These are phyloP conservation scores for Diplogelasinospora grovesii DNA, from an alignment of 495 filamentous ascomycete genomes.

Conservation along the genomic window DNA sequence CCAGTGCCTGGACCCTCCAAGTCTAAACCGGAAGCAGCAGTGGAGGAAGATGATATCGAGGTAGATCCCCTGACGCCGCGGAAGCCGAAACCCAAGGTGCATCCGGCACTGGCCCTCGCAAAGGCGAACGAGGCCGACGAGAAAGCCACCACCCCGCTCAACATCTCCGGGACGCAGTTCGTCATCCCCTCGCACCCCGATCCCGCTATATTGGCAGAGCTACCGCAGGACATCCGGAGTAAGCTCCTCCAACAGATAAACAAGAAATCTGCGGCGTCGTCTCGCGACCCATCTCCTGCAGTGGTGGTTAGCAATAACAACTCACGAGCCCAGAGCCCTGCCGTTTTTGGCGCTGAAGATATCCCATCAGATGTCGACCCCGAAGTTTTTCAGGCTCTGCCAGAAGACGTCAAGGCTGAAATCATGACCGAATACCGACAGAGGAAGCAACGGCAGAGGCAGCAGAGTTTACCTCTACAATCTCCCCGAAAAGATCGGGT, in stretches of 20 bases:
- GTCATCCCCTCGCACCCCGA: constrained; percentile 77
- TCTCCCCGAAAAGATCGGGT: constrained; percentile 51
- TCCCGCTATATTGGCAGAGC: constrained; percentile 64
- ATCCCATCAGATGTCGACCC: constrained; percentile 57
- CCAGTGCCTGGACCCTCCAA: too few relatives aligned
- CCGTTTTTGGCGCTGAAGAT: constrained; percentile 18
- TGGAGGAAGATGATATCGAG: constrained; percentile 41
- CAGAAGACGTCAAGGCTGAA: constrained; percentile 76
- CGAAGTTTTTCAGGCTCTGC: constrained; percentile 68
- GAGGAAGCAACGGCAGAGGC: constrained; percentile 19
- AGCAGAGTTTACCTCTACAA: constrained; percentile 45
- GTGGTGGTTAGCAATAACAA: too few relatives aligned
- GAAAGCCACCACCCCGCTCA: constrained; percentile 59
- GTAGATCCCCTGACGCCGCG: constrained; percentile 55
- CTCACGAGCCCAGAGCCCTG: constrained; percentile 37
- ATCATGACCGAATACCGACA: constrained; percentile 60
- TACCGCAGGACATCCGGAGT: constrained; percentile 71
- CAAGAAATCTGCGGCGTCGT: constrained; percentile 12
- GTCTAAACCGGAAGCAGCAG: neutral
- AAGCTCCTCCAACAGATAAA: constrained; percentile 50
- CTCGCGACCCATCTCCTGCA: constrained; percentile 17
- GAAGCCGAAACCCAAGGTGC: constrained; percentile 56
- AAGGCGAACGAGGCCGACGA: constrained; percentile 49
- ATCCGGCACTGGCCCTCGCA: constrained; percentile 50
- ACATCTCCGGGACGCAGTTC: constrained; percentile 80